phyloP scores from a whole-genome alignment of 306 rosid genomes.

The Lithocarpus polystachyus region DNA sequence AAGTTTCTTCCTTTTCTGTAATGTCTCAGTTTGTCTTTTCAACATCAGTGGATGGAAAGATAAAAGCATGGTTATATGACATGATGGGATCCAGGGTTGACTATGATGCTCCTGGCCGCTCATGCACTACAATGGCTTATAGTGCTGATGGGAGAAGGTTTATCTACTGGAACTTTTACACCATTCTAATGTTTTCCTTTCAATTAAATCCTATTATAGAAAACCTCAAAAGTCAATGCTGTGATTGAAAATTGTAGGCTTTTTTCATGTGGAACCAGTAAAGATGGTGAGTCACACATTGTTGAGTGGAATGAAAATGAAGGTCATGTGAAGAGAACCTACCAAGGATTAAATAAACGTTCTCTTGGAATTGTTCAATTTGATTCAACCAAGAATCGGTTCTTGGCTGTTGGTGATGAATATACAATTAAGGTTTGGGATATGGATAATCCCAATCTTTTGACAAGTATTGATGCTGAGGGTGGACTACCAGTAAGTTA shows the following conservation, averaged over 20 bases:
- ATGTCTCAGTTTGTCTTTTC: conserved; percentile 27
- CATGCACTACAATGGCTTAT: conserved; percentile 16
- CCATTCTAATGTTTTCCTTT: not conserved
- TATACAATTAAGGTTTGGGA: conserved; percentile 10
- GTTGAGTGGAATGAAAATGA: conserved; percentile 23
- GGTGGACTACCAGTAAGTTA: conserved; percentile 13
- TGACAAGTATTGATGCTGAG: conserved; percentile 8
- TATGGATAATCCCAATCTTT: conserved; percentile 9
- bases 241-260: conserved; percentile 8
- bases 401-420: conserved; percentile 25
- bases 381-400: conserved; percentile 14
- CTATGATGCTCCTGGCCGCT: conserved; percentile 9
- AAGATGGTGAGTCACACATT: conserved; percentile 8
- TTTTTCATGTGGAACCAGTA: conserved; percentile 18
- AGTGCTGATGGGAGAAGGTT: conserved; percentile 22
- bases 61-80: conserved; percentile 29
- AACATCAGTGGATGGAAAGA: conserved; percentile 20
- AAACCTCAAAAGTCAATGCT: not conserved
- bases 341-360: not conserved
- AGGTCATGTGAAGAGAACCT: conserved; percentile 2
- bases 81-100: conserved; percentile 8
- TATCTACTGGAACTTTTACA: not conserved
- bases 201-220: not conserved
- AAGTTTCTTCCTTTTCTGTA: conserved; percentile 10
- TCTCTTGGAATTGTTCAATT: conserved; percentile 8